These are phyloP conservation scores for Boletus reticulatus DNA, from an alignment of 768 basidiomycete genomes.

Conservation along the genomic window DNA sequence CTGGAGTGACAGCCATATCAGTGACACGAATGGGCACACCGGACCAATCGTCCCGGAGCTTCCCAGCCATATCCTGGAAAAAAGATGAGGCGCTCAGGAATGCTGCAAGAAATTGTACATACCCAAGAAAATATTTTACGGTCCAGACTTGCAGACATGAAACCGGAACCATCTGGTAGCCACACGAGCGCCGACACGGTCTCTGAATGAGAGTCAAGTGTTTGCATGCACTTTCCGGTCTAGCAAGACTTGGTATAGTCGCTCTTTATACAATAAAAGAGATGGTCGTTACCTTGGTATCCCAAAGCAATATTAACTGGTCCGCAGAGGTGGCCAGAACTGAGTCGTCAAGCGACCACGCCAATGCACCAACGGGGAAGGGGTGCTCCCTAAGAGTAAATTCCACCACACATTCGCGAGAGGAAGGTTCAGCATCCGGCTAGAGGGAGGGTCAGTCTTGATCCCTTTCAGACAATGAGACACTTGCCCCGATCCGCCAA, in stretches of 20 bases:
- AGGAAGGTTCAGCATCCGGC: constrained; percentile 46
- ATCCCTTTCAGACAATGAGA: constrained; percentile 4
- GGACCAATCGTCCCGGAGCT: constrained; percentile 66
- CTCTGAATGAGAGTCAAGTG: constrained; percentile 71
- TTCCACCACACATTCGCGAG: constrained; percentile 59
- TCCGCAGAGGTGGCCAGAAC: constrained; percentile 84
- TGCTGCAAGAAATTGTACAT: constrained; percentile 22
- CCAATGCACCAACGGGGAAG: constrained; percentile 74
- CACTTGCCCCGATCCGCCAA: constrained; percentile 79
- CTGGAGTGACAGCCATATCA: constrained; percentile 85
- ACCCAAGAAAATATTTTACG: constrained; percentile 85
- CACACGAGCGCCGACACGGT: constrained; percentile 85
- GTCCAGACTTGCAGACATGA: constrained; percentile 88
- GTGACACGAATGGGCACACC: constrained; percentile 75
- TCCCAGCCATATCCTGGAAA: constrained; percentile 71
- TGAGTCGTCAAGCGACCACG: constrained; percentile 91
- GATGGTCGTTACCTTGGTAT: constrained; percentile 63
- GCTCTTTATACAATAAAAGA: background rate
- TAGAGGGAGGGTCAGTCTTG: constrained; percentile 22
- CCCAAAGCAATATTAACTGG: constrained; percentile 83
- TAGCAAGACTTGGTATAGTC: constrained; percentile 31
- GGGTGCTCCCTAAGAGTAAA: constrained; percentile 71
- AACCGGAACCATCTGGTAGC: constrained; percentile 86
- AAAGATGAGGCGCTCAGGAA: constrained; percentile 8
- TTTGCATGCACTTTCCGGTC: constrained; percentile 72